These are phyloP conservation scores for Stephania yunnanensis DNA, from an alignment of 164 flowering plant genomes.

Conservation along the genomic window DNA sequence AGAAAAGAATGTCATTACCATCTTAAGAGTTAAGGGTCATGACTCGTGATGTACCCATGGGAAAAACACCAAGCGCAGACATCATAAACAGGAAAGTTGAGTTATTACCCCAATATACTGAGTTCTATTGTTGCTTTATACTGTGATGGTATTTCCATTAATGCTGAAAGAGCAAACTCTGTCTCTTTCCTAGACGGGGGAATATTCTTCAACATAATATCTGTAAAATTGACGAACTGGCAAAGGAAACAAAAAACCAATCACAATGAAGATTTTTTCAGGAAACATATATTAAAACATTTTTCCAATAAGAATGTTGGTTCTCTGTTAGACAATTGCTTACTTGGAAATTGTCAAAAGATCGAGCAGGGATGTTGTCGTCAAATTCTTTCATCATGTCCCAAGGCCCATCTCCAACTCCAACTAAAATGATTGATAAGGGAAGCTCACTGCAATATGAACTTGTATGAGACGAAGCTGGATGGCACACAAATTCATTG, in stretches of 20 bases:
- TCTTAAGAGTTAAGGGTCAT: not conserved
- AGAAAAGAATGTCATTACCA: not conserved
- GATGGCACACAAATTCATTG: not conserved
- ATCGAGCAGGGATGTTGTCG: slow-evolving; percentile 79
- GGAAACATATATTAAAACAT: not conserved
- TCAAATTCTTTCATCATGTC: slow-evolving; percentile 90
- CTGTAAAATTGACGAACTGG: slow-evolving; percentile 91
- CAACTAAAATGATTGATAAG: slow-evolving; percentile 75
- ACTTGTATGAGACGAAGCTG: slow-evolving; percentile 1
- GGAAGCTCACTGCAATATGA: slow-evolving; percentile 55
- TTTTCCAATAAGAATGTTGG: too few species aligned
- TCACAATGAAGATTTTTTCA: slow-evolving; percentile 5
- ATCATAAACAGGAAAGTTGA: not conserved
- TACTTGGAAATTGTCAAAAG: slow-evolving; percentile 88
- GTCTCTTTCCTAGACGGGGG: slow-evolving; percentile 56
- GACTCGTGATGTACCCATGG: not conserved
- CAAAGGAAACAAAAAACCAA: slow-evolving; percentile 7
- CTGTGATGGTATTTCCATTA: slow-evolving; percentile 90
- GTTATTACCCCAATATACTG: slow-evolving; percentile 58
- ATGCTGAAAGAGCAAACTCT: slow-evolving; percentile 78
- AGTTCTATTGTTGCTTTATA: slow-evolving; percentile 81
- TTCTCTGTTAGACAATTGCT: not conserved
- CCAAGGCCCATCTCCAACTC: slow-evolving; percentile 98
- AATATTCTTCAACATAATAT: slow-evolving; percentile 64
- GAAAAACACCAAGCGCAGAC: not conserved